phyloP scores from a whole-genome alignment of 257 asterid genomes.

The Ehretia macrophylla region DNA sequence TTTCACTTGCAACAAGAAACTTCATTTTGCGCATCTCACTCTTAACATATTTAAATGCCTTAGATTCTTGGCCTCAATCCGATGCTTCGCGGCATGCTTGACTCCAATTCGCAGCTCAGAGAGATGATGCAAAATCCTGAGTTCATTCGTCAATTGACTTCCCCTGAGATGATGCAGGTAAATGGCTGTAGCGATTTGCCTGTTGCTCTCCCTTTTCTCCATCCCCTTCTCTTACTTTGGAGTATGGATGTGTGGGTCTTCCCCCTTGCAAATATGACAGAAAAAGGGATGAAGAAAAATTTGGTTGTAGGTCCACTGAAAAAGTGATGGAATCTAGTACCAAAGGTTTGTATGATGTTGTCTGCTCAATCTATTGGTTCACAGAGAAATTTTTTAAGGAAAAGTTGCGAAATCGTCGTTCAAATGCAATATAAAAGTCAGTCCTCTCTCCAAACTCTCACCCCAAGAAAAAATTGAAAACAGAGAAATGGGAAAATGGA shows the following conservation, averaged over 20 bases:
- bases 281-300: neutral
- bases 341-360: too few relatives aligned
- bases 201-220: neutral
- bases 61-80: slow-evolving; percentile 48
- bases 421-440: neutral
- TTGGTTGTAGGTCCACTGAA: neutral
- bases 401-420: neutral
- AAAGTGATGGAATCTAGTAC: too few relatives aligned
- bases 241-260: neutral
- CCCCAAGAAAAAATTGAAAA: neutral
- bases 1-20: neutral
- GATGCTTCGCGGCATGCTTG: slow-evolving; percentile 35
- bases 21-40: neutral
- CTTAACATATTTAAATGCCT: neutral
- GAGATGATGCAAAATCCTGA: slow-evolving; percentile 62
- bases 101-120: slow-evolving; percentile 47
- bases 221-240: neutral
- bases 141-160: slow-evolving; percentile 39
- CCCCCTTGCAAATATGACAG: neutral
- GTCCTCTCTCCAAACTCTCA: neutral
- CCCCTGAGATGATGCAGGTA: slow-evolving; percentile 59
- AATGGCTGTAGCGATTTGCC: neutral
- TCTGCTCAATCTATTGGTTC: neutral
- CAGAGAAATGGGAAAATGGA: neutral
- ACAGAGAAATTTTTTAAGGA: neutral